Conservation (phyloP, 495 filamentous ascomycete genomes). For the Talaromyces ruber region DNA sequence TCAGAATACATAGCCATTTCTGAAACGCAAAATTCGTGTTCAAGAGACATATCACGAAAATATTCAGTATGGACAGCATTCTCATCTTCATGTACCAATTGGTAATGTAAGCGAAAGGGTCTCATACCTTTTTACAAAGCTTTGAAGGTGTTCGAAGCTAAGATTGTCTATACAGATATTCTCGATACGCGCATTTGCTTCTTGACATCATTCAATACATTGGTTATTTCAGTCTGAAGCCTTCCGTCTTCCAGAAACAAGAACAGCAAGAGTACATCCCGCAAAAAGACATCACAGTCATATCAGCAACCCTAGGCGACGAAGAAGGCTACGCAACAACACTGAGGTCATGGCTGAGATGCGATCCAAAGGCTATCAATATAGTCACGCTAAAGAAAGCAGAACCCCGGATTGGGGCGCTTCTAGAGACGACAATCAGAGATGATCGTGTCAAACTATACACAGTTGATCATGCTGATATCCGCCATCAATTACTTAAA, state of each 20-base stretch:
- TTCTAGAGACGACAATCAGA: not conserved
- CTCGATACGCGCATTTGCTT: not conserved
- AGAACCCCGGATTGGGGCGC: not conserved
- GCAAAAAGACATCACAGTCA: not conserved
- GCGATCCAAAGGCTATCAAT: not conserved
- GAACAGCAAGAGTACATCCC: not conserved
- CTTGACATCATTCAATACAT: not conserved
- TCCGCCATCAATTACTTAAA: not conserved
- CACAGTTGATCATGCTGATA: not conserved
- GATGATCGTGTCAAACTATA: not conserved
- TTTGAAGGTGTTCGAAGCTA: not conserved
- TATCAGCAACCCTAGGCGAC: not conserved
- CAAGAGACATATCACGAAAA: not conserved
- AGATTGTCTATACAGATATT: not conserved
- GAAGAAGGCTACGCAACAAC: not conserved
- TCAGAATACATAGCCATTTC: not conserved
- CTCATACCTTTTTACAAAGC: not conserved
- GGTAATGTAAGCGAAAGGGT: not conserved
- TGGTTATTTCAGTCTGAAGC: not conserved
- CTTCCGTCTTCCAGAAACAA: not conserved
- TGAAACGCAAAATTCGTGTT: not conserved
- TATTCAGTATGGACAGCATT: not conserved
- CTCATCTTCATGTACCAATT: not conserved
- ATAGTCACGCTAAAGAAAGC: not conserved
- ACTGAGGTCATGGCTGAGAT: not conserved